Base-by-base conservation (phyloP, 2,329 filamentous ascomycete genomes). In the Hypoxylon sp. region DNA sequence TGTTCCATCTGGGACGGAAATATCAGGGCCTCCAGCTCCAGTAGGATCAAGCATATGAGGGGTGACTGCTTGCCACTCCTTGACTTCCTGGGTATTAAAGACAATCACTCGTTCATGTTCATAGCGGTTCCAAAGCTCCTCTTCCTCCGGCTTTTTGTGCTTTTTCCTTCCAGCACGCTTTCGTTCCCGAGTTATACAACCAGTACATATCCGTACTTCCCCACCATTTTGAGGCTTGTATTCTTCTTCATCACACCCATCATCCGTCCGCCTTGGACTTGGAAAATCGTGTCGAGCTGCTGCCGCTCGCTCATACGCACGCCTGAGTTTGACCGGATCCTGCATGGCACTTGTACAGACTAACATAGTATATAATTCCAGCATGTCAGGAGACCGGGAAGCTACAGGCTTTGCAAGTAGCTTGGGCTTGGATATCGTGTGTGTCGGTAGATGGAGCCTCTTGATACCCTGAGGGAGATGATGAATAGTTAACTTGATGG, bases 361-460 rank as follows among this genome's bases (percentile, higher is more conserved):
- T 2, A 97, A 77, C 72, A 84, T 89, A 3, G 89, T 90, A 62
- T 87, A 84, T 35, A 96, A 75, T 73, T 93, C 91, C 20, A 93
- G 78, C 48, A 84, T 92, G 60, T 95, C 90, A 5, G 87, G 78
- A 2, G 83, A 80, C 23, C 81, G 83, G 26, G 83, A 79, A 2
- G 86, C 81, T 2, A 80, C 71, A 2, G 87, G 83, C 64, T 91
- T 95, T 2, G 89, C 84, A 32, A 96, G 79, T 16, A 96, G 80
- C 71, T 97, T 97, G 5, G 92, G 90, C 69, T 97, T 97, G 13
- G 92, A 94, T 45, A 99, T 94, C 1, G 91, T 95, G 67, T 97
- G 87, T 3, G 88, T 85, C 3, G 93, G 94, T 11, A 99, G 81
- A 65, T 95, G 91, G 40, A 97, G 75, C 67, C 88, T 90, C 58